Conservation (phyloP, 805 yeast genomes). For the Teunomyces aglyptinius region DNA sequence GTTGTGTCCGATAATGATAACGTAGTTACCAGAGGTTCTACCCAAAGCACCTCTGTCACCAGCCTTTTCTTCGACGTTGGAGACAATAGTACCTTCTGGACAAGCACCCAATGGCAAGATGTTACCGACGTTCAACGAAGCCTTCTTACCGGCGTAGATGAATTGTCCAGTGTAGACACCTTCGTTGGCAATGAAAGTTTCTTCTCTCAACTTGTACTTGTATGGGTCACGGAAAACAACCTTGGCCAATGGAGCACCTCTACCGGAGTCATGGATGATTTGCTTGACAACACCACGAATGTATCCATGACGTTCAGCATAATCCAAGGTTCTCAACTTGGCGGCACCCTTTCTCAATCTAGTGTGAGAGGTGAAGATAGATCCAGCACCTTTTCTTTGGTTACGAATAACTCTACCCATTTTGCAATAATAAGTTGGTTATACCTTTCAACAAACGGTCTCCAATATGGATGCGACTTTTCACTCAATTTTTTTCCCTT, state of each 20-base stretch:
- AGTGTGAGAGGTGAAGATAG: slow-evolving; percentile 99
- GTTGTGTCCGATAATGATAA: slow-evolving; percentile 98
- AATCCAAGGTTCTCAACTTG: slow-evolving; percentile 98
- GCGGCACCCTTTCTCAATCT: slow-evolving; percentile 99
- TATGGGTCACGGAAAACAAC: slow-evolving; percentile 99
- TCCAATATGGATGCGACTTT: background rate
- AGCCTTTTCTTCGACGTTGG: slow-evolving; percentile 97
- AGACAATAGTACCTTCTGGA: slow-evolving; percentile 99
- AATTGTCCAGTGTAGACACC: slow-evolving; percentile 99
- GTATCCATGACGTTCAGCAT: slow-evolving; percentile 99
- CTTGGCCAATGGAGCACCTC: slow-evolving; percentile 98
- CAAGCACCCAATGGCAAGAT: slow-evolving; percentile 94
- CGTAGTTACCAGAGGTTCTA: slow-evolving; percentile 99
- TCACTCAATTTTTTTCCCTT: slow-evolving; percentile 1
- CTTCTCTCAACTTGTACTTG: slow-evolving; percentile 97
- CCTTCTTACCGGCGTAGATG: slow-evolving; percentile 98
- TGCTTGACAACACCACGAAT: slow-evolving; percentile 98
- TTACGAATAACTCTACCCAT: slow-evolving; percentile 97
- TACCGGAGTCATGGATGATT: slow-evolving; percentile 98
- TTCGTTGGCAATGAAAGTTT: slow-evolving; percentile 98
- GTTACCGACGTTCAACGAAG: slow-evolving; percentile 95
- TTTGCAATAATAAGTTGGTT: slow-evolving; percentile 13
- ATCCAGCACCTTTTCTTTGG: slow-evolving; percentile 99
- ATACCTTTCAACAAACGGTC: slow-evolving; percentile 2
- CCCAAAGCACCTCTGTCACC: slow-evolving; percentile 99